Evolutionary conservation across 2,329 filamentous ascomycete species (phyloP).

Genomic region (Gaeumannomyces tritici): DNA sequence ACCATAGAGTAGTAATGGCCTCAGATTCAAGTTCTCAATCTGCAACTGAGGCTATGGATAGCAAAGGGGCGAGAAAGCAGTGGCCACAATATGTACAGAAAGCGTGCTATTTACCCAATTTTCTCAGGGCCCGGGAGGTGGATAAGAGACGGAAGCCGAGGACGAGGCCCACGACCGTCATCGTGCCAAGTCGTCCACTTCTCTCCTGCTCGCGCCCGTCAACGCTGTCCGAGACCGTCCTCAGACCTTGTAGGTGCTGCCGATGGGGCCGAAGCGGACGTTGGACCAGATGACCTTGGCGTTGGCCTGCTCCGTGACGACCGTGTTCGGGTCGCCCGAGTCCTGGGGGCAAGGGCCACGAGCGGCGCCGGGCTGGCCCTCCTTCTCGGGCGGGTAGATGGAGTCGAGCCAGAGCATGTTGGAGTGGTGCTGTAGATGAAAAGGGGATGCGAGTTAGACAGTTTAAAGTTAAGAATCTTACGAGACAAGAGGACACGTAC

Average conservation of each 20-base stretch:
- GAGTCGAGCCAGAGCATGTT: conserved; percentile 56
- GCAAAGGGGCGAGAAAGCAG: not conserved
- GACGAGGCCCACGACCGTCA: not conserved
- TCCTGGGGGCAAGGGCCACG: conserved; percentile 31
- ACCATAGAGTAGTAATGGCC: not conserved
- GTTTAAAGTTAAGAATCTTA: no score
- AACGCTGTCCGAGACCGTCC: not conserved
- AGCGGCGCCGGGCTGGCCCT: conserved; percentile 25
- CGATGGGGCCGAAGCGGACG: conserved; percentile 36
- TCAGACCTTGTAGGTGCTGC: conserved; percentile 24
- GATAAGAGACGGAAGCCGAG: not conserved
- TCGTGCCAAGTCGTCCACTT: no score
- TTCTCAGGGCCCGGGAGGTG: not conserved
- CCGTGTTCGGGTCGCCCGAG: conserved; percentile 27
- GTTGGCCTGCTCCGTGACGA: conserved; percentile 24
- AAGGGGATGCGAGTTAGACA: not conserved
- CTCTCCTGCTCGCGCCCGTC: no score
- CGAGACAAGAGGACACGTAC: conserved; percentile 1
- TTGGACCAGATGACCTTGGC: conserved; percentile 34
- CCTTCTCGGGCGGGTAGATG: conserved; percentile 35
- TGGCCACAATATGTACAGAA: not conserved
- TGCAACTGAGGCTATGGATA: not conserved
- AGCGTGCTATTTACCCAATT: not conserved
- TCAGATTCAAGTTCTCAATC: not conserved
- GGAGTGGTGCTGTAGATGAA: conserved; percentile 32